Conservation (phyloP, 331 rosid genomes). For the Arachis monticola region DNA sequence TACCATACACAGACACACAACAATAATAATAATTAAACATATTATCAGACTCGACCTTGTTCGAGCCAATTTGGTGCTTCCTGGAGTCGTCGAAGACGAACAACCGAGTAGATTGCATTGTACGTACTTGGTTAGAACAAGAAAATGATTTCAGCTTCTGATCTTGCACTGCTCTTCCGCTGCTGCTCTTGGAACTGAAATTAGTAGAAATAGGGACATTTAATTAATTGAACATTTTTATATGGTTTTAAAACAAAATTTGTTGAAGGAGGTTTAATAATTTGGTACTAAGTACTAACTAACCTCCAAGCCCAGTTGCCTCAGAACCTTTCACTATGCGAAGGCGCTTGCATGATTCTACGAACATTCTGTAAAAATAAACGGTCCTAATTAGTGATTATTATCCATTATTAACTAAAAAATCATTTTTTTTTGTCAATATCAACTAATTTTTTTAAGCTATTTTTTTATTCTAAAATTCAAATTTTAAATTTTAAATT, state of each 20-base stretch:
- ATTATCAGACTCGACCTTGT: conserved; percentile 40
- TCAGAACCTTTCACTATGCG: conserved; percentile 94
- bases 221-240: background rate
- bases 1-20: conserved; percentile 36
- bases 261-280: background rate
- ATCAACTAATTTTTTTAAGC: too few species aligned
- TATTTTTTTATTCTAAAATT: too few species aligned
- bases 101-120: conserved; percentile 18
- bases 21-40: background rate
- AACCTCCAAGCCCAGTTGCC: conserved; percentile 93
- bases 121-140: background rate
- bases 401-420: too few species aligned
- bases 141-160: conserved; percentile 59
- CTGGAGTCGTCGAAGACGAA: conserved; percentile 14
- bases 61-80: conserved; percentile 54
- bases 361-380: conserved; percentile 72
- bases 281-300: background rate
- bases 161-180: conserved; percentile 86
- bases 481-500: too few species aligned
- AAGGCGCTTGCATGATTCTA: conserved; percentile 83
- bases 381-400: background rate
- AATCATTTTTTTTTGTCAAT: too few species aligned
- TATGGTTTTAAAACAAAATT: conserved; percentile 2
- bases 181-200: conserved; percentile 86
- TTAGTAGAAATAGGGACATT: background rate